Evolutionary conservation across 2,329 filamentous ascomycete species (phyloP).

Genomic region (Elsinoe necatrix): DNA sequence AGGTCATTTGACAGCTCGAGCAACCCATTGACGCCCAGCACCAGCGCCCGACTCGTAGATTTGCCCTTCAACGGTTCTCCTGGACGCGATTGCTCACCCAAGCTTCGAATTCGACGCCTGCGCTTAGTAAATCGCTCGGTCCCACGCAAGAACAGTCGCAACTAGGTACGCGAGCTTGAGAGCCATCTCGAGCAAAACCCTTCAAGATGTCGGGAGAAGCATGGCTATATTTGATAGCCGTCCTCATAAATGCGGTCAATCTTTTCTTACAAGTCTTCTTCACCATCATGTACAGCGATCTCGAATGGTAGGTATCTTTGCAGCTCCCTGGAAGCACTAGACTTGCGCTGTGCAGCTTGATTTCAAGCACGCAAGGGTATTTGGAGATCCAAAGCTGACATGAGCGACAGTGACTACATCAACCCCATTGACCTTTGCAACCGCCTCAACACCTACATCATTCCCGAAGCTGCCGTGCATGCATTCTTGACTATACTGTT

Average conservation of each 20-base stretch:
- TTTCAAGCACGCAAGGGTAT: background rate
- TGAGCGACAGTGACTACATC: conserved; percentile 76
- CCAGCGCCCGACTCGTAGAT: background rate
- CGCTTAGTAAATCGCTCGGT: background rate
- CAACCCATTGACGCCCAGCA: background rate
- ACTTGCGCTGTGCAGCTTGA: background rate
- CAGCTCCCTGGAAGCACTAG: background rate
- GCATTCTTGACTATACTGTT: conserved; percentile 93
- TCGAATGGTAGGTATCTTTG: conserved; percentile 76
- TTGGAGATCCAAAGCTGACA: background rate
- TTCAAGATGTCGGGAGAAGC: conserved; percentile 33
- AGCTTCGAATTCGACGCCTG: conserved; percentile 1
- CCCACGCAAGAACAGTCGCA: background rate
- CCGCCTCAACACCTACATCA: conserved; percentile 98
- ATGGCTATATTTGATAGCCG: conserved; percentile 85
- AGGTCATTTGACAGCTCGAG: background rate
- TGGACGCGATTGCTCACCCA: background rate
- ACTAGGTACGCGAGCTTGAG: background rate
- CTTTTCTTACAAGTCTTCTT: conserved; percentile 99
- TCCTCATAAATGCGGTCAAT: conserved; percentile 99
- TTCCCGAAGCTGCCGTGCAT: conserved; percentile 96
- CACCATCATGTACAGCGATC: conserved; percentile 99
- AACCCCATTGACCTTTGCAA: conserved; percentile 99
- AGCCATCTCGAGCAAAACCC: background rate
- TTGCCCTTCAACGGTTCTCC: background rate